Base-by-base conservation (phyloP, 2,329 filamentous ascomycete species). In the Sclerotinia spermophila region DNA sequence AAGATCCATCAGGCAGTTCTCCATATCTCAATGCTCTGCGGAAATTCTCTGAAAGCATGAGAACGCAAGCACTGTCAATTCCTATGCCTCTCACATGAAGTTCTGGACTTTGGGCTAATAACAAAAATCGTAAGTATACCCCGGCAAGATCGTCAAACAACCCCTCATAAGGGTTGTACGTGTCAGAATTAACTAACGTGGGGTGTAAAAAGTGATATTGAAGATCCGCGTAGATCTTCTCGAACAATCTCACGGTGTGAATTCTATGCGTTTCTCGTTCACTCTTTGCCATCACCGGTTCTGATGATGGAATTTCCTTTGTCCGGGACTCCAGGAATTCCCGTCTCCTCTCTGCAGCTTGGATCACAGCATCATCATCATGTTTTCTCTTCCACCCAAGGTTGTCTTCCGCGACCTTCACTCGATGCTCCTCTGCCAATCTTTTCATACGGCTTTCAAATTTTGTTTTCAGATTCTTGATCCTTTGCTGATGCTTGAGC, bases 131-230 rank as follows among this genome's bases (percentile, higher is more conserved):
- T 15, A 24, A n/a, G n/a, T 21, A 66, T 40, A 33, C 21, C 17
- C 5, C 10, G 5, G 11, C 6, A 30, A 19, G 15, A 17, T 53
- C 33, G 33, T 7, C 2, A 30, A 53, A 66, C 0, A n/a, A 17
- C 27, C 48, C n/a, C 27, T 24, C 5, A 65, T 69, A 69, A 21
- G 67, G 59, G 24, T 65, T 45, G 27, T 65, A 69, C 5, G 19
- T 44, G 17, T 65, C 45, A 3, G 62, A 66, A 53, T 66, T 66
- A 13, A 69, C 35, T 30, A 65, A 11, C 6, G 44, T 53, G 13
- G 67, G 67, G 45, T 65, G 67, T 19, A 64, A n/a, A 24, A 27
- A 69, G 44, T 65, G 67, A 11, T 45, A 21, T 53, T 65, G 67
- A 19, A 65, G 38, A 35, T 69, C 67, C 4, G 8, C 13, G 38